Evolutionary conservation across 768 basidiomycete genomes (phyloP).

Genomic region (Nidularia sp.): DNA sequence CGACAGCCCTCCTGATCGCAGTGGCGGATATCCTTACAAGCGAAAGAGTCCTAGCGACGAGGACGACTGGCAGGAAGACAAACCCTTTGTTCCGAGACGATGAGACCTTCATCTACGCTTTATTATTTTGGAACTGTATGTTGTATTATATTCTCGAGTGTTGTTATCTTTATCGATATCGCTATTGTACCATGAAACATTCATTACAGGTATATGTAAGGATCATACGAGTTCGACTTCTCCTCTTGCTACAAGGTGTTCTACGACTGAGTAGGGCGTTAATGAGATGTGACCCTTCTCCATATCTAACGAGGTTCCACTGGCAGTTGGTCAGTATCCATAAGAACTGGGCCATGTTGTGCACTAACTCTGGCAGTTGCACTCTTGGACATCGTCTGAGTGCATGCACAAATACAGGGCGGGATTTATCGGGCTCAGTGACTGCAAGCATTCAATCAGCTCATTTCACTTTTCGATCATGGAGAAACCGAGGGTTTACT

Average conservation of each 20-base stretch:
- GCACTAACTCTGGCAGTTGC: slow-evolving; percentile 63
- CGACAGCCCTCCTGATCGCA: background rate
- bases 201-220: background rate
- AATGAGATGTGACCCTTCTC: slow-evolving; percentile 79
- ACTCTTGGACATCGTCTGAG: slow-evolving; percentile 64
- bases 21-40: too few species aligned
- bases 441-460: slow-evolving; percentile 42
- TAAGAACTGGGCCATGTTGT: background rate
- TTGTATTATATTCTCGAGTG: background rate
- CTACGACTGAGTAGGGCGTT: slow-evolving; percentile 71
- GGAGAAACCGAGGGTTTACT: slow-evolving; percentile 42
- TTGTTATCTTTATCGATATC: background rate
- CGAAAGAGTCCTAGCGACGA: slow-evolving; percentile 33
- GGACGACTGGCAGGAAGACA: slow-evolving; percentile 38
- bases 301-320: slow-evolving; percentile 72
- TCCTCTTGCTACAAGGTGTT: slow-evolving; percentile 67
- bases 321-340: slow-evolving; percentile 4
- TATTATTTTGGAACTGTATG: background rate
- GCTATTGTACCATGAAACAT: too few species aligned
- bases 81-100: slow-evolving; percentile 36
- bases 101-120: slow-evolving; percentile 7
- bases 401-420: slow-evolving; percentile 81
- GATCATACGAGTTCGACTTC: slow-evolving; percentile 72
- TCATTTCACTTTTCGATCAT: too few species aligned
- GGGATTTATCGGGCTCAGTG: slow-evolving; percentile 67